These are phyloP conservation scores for Boletus rex-veris DNA, from an alignment of 768 basidiomycete species.

Conservation along the genomic window DNA sequence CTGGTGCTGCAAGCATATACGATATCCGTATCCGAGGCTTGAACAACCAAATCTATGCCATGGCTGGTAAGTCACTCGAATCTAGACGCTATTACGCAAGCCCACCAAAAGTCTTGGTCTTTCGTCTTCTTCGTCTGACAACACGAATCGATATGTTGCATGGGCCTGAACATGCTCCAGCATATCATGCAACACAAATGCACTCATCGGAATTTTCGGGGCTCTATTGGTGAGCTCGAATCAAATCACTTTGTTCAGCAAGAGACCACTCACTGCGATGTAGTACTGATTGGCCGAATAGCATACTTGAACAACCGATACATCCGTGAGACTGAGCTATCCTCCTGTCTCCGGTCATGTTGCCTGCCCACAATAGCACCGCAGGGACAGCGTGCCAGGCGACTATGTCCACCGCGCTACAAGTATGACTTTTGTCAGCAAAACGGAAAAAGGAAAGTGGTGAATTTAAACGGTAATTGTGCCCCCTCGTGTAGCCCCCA, in stretches of 20 bases:
- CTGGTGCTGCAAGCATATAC: constrained; percentile 56
- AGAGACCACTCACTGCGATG: constrained; percentile 51
- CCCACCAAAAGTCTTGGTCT: constrained; percentile 74
- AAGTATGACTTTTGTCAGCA: constrained; percentile 9
- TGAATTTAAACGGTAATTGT: constrained; percentile 44
- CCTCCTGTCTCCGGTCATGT: constrained; percentile 43
- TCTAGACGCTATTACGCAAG: not conserved
- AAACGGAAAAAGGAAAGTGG: constrained; percentile 13
- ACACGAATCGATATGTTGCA: constrained; percentile 87
- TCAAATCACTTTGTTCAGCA: not conserved
- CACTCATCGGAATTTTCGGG: constrained; percentile 60
- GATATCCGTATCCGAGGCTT: constrained; percentile 83
- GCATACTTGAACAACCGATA: constrained; percentile 84
- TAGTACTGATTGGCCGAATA: constrained; percentile 63
- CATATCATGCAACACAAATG: constrained; percentile 92
- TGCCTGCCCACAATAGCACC: constrained; percentile 78
- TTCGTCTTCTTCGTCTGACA: constrained; percentile 86
- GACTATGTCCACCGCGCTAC: constrained; percentile 63
- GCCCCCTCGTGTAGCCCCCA: constrained; percentile 87
- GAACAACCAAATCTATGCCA: constrained; percentile 84
- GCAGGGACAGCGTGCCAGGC: constrained; percentile 69
- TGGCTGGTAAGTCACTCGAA: not conserved
- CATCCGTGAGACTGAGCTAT: constrained; percentile 36
- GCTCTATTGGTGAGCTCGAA: constrained; percentile 25
- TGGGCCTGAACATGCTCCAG: constrained; percentile 88